These are phyloP conservation scores for Colletotrichum tropicicola DNA, from an alignment of 2,329 filamentous ascomycete genomes.

Conservation along the genomic window DNA sequence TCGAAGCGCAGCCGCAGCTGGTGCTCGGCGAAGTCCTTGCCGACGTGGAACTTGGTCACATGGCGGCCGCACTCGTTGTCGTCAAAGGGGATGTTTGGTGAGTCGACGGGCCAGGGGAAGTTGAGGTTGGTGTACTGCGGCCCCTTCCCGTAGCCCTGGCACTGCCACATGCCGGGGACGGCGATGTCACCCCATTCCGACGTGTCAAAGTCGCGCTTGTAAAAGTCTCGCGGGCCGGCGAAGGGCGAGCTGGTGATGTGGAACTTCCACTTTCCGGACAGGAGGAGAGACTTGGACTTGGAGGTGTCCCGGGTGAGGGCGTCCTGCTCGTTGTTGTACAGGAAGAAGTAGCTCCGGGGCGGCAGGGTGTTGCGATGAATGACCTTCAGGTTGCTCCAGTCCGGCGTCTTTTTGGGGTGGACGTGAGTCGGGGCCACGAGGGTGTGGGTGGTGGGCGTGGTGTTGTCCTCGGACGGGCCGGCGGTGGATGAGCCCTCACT, in stretches of 20 bases:
- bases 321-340: slow-evolving; percentile 56
- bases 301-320: slow-evolving; percentile 53
- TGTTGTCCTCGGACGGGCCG: background rate
- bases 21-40: slow-evolving; percentile 51
- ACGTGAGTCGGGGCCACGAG: slow-evolving; percentile 19
- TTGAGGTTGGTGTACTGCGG: slow-evolving; percentile 77
- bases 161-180: slow-evolving; percentile 77
- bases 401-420: slow-evolving; percentile 49
- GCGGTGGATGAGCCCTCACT: slow-evolving; percentile 19
- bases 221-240: slow-evolving; percentile 52
- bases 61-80: slow-evolving; percentile 75
- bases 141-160: slow-evolving; percentile 69
- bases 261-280: slow-evolving; percentile 66
- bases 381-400: slow-evolving; percentile 68
- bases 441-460: background rate
- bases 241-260: slow-evolving; percentile 55
- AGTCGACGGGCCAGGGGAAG: slow-evolving; percentile 73
- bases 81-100: slow-evolving; percentile 70
- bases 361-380: slow-evolving; percentile 66
- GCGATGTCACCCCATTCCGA: slow-evolving; percentile 58
- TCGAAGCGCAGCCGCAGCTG: slow-evolving; percentile 77
- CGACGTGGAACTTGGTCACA: slow-evolving; percentile 63
- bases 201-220: slow-evolving; percentile 45
- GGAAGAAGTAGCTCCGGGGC: slow-evolving; percentile 63
- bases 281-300: slow-evolving; percentile 49